Percentiles rank a stretch among this genome's conserved stretches.
phyloP scores from a whole-genome alignment of 192 early-diverging fungal species.

The Coemansia sp. region DNA sequence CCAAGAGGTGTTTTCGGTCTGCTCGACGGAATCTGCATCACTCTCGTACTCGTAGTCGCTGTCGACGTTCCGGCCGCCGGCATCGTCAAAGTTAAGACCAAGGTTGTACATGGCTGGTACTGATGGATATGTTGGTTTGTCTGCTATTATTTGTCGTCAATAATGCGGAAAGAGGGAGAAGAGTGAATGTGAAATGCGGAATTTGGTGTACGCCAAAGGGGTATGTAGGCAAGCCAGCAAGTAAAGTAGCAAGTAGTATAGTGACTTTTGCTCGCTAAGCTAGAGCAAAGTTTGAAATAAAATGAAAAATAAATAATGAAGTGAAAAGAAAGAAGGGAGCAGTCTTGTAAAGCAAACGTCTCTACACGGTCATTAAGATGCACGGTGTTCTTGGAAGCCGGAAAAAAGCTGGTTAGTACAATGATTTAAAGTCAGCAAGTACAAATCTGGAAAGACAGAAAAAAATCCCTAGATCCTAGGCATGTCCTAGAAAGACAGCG shows the following conservation, averaged over 20 bases:
- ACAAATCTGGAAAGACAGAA: not conserved
- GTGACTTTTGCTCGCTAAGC: no score
- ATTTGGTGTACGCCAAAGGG: not conserved
- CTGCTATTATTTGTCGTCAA: not conserved
- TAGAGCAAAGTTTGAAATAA: not conserved
- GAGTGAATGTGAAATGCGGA: not conserved
- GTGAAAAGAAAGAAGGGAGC: not conserved
- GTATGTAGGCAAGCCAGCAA: not conserved
- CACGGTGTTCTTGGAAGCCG: not conserved
- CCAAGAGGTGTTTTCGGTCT: slow-evolving; percentile 15
- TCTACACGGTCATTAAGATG: no score
- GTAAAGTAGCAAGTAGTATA: no score
- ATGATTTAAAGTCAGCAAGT: not conserved
- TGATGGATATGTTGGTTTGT: no score
- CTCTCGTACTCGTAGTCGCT: slow-evolving; percentile 34
- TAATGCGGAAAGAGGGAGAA: not conserved
- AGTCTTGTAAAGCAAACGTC: not conserved
- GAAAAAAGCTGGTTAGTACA: not conserved
- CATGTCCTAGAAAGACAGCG: no score
- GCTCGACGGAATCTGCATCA: slow-evolving; percentile 20
- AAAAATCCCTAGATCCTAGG: not conserved
- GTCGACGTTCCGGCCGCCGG: slow-evolving; percentile 9
- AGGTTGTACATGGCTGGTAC: slow-evolving; percentile 27
- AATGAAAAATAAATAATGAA: not conserved
- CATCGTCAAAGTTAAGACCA: slow-evolving; percentile 37